These are phyloP conservation scores for Xylaria grammica DNA, from an alignment of 495 filamentous ascomycete genomes.

Conservation along the genomic window DNA sequence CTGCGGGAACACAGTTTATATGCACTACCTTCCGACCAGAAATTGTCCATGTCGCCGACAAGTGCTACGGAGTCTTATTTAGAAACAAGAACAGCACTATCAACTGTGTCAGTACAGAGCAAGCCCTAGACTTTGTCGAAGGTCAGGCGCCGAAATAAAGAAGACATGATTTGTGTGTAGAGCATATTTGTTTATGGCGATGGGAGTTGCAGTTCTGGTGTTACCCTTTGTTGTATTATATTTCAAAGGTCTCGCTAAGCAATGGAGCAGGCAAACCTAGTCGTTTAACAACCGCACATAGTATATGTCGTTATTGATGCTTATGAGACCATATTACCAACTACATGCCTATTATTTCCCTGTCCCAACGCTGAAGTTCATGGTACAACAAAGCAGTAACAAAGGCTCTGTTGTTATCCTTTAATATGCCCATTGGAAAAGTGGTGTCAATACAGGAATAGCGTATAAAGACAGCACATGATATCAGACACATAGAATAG, in stretches of 20 bases:
- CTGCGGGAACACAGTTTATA: constrained; percentile 71
- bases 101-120: constrained; percentile 83
- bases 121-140: constrained; percentile 93
- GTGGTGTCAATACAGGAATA: too few species aligned
- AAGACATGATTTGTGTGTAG: background rate
- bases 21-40: constrained; percentile 96
- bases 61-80: constrained; percentile 97
- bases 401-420: background rate
- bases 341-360: background rate
- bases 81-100: constrained; percentile 91
- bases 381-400: background rate
- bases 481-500: too few species aligned
- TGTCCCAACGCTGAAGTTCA: background rate
- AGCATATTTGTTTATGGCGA: constrained; percentile 13
- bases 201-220: constrained; percentile 19
- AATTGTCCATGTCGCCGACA: constrained; percentile 92
- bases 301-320: constrained; percentile 13
- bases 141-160: constrained; percentile 55
- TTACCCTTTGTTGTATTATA: constrained; percentile 9
- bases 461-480: too few species aligned
- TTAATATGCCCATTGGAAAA: background rate
- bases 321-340: constrained; percentile 16
- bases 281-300: constrained; percentile 15
- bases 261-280: constrained; percentile 3
- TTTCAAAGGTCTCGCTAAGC: background rate